Percentiles rank a stretch among this genome's conserved stretches.
These are phyloP conservation scores for Ophiostoma ips DNA, from an alignment of 2,329 filamentous ascomycete species.

Conservation along the genomic window DNA sequence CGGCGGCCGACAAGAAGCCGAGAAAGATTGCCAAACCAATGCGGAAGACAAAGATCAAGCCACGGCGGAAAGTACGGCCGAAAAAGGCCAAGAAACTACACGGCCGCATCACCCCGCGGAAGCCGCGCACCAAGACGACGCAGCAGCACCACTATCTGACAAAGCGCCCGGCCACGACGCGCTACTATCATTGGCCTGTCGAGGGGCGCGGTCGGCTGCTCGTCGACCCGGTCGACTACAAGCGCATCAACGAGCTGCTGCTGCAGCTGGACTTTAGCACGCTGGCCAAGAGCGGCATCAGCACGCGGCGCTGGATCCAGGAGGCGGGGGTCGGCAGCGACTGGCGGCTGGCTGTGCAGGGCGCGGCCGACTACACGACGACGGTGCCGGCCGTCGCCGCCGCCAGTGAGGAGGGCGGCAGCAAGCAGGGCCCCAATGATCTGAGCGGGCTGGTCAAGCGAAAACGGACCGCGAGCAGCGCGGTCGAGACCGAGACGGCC, in stretches of 20 bases:
- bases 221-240: slow-evolving; percentile 50
- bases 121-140: slow-evolving; percentile 49
- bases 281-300: slow-evolving; percentile 45
- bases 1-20: neutral
- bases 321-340: slow-evolving; percentile 44
- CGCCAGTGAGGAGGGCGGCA: neutral
- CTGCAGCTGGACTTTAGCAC: slow-evolving; percentile 62
- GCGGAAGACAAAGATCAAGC: neutral
- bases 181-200: slow-evolving; percentile 52
- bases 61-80: neutral
- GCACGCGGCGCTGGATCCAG: slow-evolving; percentile 55
- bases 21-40: neutral
- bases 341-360: slow-evolving; percentile 40
- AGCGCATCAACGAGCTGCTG: slow-evolving; percentile 53
- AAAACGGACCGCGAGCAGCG: slow-evolving; percentile 13
- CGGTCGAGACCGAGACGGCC: neutral
- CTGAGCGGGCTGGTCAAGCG: slow-evolving; percentile 32
- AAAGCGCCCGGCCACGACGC: slow-evolving; percentile 34
- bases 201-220: slow-evolving; percentile 49
- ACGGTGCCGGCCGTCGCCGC: slow-evolving; percentile 2
- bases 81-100: slow-evolving; percentile 27
- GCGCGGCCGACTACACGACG: slow-evolving; percentile 24
- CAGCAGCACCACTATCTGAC: slow-evolving; percentile 35
- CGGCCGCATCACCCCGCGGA: slow-evolving; percentile 48
- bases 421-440: slow-evolving; percentile 24